Conservation (phyloP, 2,329 filamentous ascomycete species). For the Pseudocercospora crystallina region DNA sequence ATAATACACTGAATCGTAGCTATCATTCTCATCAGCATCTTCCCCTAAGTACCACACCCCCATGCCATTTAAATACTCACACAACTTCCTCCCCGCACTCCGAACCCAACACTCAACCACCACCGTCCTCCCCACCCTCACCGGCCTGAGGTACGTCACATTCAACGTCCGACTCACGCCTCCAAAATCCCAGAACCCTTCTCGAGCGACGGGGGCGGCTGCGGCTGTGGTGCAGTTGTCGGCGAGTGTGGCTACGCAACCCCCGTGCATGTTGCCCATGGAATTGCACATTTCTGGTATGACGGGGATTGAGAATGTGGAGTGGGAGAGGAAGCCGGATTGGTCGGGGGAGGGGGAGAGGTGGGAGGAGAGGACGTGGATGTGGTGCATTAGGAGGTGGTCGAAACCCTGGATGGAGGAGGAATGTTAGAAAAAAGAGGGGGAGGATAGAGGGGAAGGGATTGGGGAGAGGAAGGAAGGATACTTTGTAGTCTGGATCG, state of each 20-base stretch:
- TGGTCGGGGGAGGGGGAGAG: too few species aligned
- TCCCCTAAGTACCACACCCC: neutral
- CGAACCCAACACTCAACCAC: constrained; percentile 43
- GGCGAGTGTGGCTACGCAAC: constrained; percentile 53
- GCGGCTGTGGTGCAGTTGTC: constrained; percentile 52
- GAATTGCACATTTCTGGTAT: constrained; percentile 16
- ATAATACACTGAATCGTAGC: constrained; percentile 18
- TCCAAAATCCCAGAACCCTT: constrained; percentile 37
- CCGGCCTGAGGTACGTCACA: constrained; percentile 45
- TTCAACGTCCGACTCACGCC: constrained; percentile 43
- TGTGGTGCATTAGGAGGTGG: constrained; percentile 8
- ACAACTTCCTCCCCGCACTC: constrained; percentile 42
- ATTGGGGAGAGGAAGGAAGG: too few species aligned
- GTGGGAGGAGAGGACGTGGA: constrained; percentile 15
- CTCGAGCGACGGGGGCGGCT: constrained; percentile 10
- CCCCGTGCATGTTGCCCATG: constrained; percentile 31
- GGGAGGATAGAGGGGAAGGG: too few species aligned
- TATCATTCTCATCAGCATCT: neutral
- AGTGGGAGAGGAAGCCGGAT: too few species aligned
- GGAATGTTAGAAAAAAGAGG: neutral
- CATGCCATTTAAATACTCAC: constrained; percentile 28
- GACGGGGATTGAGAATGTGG: too few species aligned
- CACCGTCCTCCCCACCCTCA: constrained; percentile 37
- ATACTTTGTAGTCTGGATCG: constrained; percentile 4
- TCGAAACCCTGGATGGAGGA: constrained; percentile 16